phyloP scores from a whole-genome alignment of 305 asterid species.

The Fraxinus xanthoxyloides region DNA sequence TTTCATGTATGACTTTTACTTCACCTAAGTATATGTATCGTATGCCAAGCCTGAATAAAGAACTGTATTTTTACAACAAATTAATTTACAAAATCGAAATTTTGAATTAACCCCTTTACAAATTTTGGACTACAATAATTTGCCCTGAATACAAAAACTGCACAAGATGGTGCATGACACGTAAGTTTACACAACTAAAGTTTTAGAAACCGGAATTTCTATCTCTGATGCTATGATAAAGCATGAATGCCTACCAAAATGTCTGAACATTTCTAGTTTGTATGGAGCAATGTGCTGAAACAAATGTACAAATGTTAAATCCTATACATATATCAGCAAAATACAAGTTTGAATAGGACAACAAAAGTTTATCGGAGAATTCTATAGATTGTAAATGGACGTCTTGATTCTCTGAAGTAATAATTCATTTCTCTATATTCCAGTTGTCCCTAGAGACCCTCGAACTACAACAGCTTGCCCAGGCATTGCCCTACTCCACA shows the following conservation, averaged over 20 bases:
- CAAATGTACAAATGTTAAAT: background rate
- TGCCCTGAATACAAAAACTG: background rate
- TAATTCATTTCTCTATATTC: background rate
- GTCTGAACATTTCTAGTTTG: background rate
- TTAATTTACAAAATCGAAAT: background rate
- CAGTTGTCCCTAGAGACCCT: background rate
- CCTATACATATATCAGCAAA: background rate
- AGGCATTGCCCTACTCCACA: background rate
- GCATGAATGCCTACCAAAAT: background rate
- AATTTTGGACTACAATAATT: too few species aligned
- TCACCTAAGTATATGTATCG: too few species aligned
- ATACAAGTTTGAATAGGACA: background rate
- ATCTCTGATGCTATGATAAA: background rate
- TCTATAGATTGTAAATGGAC: background rate
- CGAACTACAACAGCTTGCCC: background rate
- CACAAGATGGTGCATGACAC: background rate
- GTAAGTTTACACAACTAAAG: background rate
- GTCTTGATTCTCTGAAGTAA: background rate
- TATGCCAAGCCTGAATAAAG: too few species aligned
- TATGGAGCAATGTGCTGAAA: background rate
- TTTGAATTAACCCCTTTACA: background rate
- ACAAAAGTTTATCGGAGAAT: background rate
- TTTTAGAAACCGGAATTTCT: background rate
- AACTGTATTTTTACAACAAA: background rate
- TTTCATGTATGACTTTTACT: too few species aligned